Base-by-base conservation (phyloP, 176 grass and related monocot species). In the Lolium rigidum region DNA sequence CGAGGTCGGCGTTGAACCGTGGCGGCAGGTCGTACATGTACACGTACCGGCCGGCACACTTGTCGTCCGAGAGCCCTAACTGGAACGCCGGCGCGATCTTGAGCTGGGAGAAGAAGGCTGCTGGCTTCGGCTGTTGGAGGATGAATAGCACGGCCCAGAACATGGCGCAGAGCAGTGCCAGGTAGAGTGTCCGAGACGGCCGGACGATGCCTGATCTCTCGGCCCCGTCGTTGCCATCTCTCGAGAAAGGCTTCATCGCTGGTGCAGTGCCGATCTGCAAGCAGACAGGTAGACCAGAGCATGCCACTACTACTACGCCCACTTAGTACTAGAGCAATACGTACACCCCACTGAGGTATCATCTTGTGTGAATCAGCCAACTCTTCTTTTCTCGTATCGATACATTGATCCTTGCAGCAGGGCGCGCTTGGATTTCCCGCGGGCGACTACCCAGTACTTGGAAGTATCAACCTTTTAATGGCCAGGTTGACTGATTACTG, bases 1-100 rank as follows among this genome's bases (percentile, higher is more conserved):
- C 15, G 55, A 93, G 83, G 77, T 93, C 26, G 26, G 26, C 26
- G 26, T 28, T 28, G 26, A 28, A 28, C 26, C 26, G 26, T 28
- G 26, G 26, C 91, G 17, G 50, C 70, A 57, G 67, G 59, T 62
- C 59, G 59, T 62, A 62, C 59, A 62, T 62, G 59, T 62, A 62
- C 59, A 62, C 59, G 59, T 62, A 62, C 59, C 59, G 59, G 21
- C 59, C 59, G 59, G n/a, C 59, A 22, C 59, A 62, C 59, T 9
- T 9, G 22, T 13, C 59, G 26, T 28, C 26, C 26, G 26, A 28
- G 26, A 28, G 26, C 26, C 26, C 26, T 28, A 28, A 28, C 26
- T 22, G 59, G 59, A 62, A 4, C 6, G 21, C 22, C 59, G 9
- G 10, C 22, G 59, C 21, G 21, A 8, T 2, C 26, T 28, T 28